Conservation (phyloP, 1,284 basidiomycete species). For the Pascua sp. region DNA sequence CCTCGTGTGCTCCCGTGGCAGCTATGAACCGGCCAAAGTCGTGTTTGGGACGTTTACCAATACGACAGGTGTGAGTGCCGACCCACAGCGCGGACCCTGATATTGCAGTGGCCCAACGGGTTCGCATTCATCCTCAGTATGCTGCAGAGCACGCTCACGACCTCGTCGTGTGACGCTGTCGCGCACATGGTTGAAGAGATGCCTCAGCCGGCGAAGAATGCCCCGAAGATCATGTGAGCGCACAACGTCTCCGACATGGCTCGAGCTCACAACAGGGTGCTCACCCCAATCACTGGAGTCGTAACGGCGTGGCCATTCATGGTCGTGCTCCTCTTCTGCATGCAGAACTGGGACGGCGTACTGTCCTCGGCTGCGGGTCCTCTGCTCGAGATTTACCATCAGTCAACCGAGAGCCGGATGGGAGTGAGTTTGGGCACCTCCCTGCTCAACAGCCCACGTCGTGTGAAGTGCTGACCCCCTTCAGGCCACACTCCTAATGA, state of each 20-base stretch:
- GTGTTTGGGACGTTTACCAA: conserved; percentile 50
- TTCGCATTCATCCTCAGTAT: conserved; percentile 51
- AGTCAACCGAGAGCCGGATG: conserved; percentile 58
- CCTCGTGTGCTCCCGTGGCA: conserved; percentile 35
- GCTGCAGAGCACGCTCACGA: conserved; percentile 47
- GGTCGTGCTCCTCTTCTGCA: conserved; percentile 63
- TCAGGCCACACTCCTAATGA: conserved; percentile 41
- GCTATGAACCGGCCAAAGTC: conserved; percentile 43
- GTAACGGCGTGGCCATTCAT: conserved; percentile 59
- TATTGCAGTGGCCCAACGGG: conserved; percentile 45
- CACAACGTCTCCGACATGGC: conserved; percentile 53
- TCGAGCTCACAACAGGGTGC: conserved; percentile 23
- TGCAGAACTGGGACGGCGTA: conserved; percentile 58
- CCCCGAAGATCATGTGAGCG: conserved; percentile 21
- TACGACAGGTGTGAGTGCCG: conserved; percentile 37
- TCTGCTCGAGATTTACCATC: conserved; percentile 63
- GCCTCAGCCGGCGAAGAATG: conserved; percentile 18
- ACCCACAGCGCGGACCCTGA: conserved; percentile 4
- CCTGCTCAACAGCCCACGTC: not conserved
- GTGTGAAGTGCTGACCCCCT: not conserved
- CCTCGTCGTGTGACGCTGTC: conserved; percentile 41
- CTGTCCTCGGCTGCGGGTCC: conserved; percentile 59
- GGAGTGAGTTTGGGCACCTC: conserved; percentile 38
- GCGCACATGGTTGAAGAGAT: conserved; percentile 30
- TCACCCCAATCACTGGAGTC: conserved; percentile 56